Conservation (phyloP, 148 eudicot species). For the Nyssa sinensis region DNA sequence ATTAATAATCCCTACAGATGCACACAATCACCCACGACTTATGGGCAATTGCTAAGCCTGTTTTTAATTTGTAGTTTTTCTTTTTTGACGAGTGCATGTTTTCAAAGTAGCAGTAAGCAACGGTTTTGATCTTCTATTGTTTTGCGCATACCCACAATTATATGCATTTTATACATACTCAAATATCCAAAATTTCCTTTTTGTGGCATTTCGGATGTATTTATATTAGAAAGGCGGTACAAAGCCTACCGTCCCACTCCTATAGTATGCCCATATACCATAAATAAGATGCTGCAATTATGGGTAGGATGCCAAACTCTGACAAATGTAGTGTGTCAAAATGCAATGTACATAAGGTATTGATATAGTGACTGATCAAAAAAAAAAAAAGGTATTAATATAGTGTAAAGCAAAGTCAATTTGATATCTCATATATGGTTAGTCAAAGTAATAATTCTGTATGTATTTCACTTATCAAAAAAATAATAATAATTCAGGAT, state of each 20-base stretch:
- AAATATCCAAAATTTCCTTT: no score
- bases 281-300: background rate
- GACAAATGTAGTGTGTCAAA: background rate
- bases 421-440: background rate
- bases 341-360: background rate
- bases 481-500: no score
- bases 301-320: no score
- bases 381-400: background rate
- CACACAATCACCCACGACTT: no score
- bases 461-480: no score
- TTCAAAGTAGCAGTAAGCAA: background rate
- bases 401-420: background rate
- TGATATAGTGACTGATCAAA: no score
- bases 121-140: background rate
- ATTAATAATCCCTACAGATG: background rate
- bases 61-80: background rate
- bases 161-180: background rate
- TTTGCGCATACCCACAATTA: background rate
- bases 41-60: no score
- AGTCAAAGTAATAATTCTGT: background rate
- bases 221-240: no score
- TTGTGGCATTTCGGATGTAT: background rate
- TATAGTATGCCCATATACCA: background rate
- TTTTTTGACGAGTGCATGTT: background rate
- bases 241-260: no score